phyloP scores from a whole-genome alignment of 192 early-diverging fungal species.

The Pilaira anomala region DNA sequence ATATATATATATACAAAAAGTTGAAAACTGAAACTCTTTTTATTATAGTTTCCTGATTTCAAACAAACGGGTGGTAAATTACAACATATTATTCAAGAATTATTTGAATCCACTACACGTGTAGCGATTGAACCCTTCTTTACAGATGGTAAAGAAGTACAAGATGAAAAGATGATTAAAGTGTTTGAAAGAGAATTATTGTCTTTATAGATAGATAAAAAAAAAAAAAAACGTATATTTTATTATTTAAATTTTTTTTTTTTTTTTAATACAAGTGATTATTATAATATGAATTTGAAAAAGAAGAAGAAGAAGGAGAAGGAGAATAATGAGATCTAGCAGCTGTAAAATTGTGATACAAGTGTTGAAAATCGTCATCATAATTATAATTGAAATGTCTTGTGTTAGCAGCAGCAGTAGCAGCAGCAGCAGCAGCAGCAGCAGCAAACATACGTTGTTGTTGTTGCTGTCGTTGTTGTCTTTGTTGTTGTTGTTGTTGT shows the following conservation, averaged over 20 bases:
- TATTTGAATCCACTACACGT: constrained; percentile 52
- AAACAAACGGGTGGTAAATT: constrained; percentile 57
- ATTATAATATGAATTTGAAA: background rate
- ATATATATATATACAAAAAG: background rate
- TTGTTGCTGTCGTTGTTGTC: background rate
- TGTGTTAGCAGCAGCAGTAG: background rate
- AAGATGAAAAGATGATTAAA: constrained; percentile 21
- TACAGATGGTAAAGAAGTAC: background rate
- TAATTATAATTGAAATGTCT: background rate
- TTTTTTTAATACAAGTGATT: background rate
- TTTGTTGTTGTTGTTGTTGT: background rate
- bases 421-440: background rate
- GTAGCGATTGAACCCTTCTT: constrained; percentile 39
- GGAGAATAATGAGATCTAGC: too few species aligned
- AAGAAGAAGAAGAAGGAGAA: too few species aligned
- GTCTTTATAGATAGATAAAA: background rate
- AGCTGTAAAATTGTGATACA: background rate
- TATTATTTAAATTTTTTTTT: background rate
- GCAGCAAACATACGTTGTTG: background rate
- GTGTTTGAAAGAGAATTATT: constrained; percentile 31
- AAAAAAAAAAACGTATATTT: background rate
- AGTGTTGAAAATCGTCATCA: background rate
- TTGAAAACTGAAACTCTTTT: background rate
- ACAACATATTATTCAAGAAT: constrained; percentile 54
- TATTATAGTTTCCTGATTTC: constrained; percentile 57